Evolutionary conservation across 306 rosid genomes (phyloP), one percentile per base, ranked within the genome.

Genomic region (Argentina anserina): DNA sequence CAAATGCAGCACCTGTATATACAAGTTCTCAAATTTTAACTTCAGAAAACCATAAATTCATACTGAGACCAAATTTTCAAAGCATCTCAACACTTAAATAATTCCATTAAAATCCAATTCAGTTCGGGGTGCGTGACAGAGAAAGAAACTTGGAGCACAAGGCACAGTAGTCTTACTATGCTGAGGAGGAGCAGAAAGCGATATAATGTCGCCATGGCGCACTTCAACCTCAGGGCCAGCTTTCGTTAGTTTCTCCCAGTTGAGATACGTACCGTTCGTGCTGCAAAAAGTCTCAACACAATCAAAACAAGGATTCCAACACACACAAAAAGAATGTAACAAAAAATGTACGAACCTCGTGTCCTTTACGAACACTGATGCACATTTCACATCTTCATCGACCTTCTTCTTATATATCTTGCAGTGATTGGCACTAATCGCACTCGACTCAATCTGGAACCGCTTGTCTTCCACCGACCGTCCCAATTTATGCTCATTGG

Each of bases 171-270:
- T 76, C 65, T 67, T 84, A 91, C 97, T 97, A 79, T 85, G 85
- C 72, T 89, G 86, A 67, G 99, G 99, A 72, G 91, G 93, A 34
- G 96, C 92, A 73, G 96, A 83, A 79, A 92, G 87, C 23, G 99
- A 91, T 73, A 94, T 75, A 70, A 94, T 88, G 84, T 94, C 97
- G 75, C 96, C 96, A 61, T 94, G 97, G 59, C 70, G 79, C 67
- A 94, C 83, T 88, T 87, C 88, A 64, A 82, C 86, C 70, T 86
- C 92, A 67, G 84, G 77, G 55, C 80, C 78, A 45, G 55, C 86
- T 87, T 85, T 94, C 33, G 73, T 81, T 78, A 86, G 67, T 81
- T 71, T 91, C 80, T 87, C 93, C 96, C 97, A 87, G 74, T 91
- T 94, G 70, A 91, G 80, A 84, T 84, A 94, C 0, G 97, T 94